Conservation (phyloP, 169 alveolate species). For the Plasmodium gaboni region DNA sequence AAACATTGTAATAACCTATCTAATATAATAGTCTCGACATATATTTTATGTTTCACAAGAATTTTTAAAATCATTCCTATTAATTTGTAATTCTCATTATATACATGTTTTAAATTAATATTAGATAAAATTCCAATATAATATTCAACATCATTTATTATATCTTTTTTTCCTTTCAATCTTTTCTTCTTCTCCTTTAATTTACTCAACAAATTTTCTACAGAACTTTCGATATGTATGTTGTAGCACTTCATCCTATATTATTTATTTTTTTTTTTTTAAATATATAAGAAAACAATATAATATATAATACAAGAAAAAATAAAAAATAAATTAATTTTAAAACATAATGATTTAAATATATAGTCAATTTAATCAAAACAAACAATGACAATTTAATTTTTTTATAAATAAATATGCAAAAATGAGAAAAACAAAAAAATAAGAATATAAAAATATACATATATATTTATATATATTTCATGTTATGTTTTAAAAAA, state of each 20-base stretch:
- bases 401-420: too few species aligned
- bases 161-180: slow-evolving; percentile 7
- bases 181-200: slow-evolving; percentile 9
- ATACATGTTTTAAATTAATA: slow-evolving; percentile 59
- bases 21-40: slow-evolving; percentile 27
- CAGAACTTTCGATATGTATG: neutral
- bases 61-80: slow-evolving; percentile 15
- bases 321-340: too few species aligned
- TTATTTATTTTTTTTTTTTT: neutral
- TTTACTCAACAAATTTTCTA: slow-evolving; percentile 5
- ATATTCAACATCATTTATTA: slow-evolving; percentile 27
- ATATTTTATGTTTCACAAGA: slow-evolving; percentile 12
- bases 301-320: neutral
- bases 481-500: too few species aligned
- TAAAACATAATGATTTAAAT: too few species aligned
- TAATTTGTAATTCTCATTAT: slow-evolving; percentile 43
- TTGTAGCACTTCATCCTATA: neutral
- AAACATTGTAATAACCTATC: slow-evolving; percentile 20
- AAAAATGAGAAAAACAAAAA: too few species aligned
- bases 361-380: too few species aligned
- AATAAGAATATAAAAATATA: too few species aligned
- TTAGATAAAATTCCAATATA: slow-evolving; percentile 42
- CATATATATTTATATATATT: too few species aligned
- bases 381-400: too few species aligned
- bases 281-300: neutral